A percentile compares a stretch with the other conserved stretches of the same genome.
These are phyloP conservation scores for Trichoderma citrinoviride DNA, from an alignment of 2,329 filamentous ascomycete genomes.

Conservation along the genomic window DNA sequence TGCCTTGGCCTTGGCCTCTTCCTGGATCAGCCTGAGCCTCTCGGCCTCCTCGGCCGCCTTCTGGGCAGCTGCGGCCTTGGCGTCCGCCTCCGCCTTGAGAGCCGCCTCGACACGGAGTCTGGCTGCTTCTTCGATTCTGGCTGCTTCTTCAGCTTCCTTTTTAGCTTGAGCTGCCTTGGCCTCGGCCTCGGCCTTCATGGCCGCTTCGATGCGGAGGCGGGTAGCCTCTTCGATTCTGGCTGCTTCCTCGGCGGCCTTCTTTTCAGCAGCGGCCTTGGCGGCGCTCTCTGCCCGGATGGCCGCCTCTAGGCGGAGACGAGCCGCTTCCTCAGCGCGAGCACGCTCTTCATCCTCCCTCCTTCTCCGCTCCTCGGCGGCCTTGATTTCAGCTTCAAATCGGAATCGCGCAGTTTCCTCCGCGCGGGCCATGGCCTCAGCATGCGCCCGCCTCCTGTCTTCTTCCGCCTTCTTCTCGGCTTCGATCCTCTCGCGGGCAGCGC, in stretches of 20 bases:
- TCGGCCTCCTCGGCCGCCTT: constrained; percentile 45
- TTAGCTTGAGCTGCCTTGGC: constrained; percentile 43
- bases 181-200: constrained; percentile 42
- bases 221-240: constrained; percentile 49
- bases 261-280: constrained; percentile 42
- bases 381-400: constrained; percentile 42
- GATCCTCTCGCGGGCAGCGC: constrained; percentile 44
- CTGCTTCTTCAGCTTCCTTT: constrained; percentile 44
- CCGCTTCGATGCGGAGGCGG: constrained; percentile 41
- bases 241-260: constrained; percentile 39
- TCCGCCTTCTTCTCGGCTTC: constrained; percentile 45
- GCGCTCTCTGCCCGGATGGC: constrained; percentile 43
- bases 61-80: constrained; percentile 41
- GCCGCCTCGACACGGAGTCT: constrained; percentile 39
- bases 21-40: constrained; percentile 38
- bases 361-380: constrained; percentile 44
- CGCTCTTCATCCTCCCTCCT: constrained; percentile 41
- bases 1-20: constrained; percentile 39
- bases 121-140: constrained; percentile 40
- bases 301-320: constrained; percentile 41
- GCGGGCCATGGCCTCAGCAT: constrained; percentile 37
- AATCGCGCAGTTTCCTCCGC: constrained; percentile 40
- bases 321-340: constrained; percentile 48
- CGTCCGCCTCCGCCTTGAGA: constrained; percentile 39
- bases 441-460: constrained; percentile 43